Evolutionary conservation across 225 moss, liverwort and hornwort species (phyloP).

Genomic region (Ulota crispa): DNA sequence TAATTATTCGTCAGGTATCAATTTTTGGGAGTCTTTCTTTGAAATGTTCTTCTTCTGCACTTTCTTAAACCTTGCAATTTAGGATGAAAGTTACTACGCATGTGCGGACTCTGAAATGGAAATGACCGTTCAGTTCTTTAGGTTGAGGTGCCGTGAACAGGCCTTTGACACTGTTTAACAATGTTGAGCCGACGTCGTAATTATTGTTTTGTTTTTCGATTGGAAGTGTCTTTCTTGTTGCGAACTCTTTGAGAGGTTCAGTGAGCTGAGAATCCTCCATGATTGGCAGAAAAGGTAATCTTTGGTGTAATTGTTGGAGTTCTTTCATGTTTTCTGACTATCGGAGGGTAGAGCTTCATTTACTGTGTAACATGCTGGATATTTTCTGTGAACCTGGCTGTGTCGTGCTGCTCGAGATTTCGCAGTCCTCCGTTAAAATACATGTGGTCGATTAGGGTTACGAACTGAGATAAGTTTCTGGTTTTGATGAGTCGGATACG

Average conservation of each 20-base stretch:
- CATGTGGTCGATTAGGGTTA: constrained; percentile 26
- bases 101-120: neutral
- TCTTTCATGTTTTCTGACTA: neutral
- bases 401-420: neutral
- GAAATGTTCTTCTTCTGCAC: neutral
- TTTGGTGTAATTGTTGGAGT: neutral
- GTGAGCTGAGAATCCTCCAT: neutral
- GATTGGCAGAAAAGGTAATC: neutral
- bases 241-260: neutral
- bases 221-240: neutral
- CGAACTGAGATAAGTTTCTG: constrained; percentile 10
- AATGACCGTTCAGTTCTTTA: neutral
- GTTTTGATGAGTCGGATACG: neutral
- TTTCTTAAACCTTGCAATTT: neutral
- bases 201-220: neutral
- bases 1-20: neutral
- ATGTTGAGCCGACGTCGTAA: neutral
- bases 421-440: neutral
- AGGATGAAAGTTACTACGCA: neutral
- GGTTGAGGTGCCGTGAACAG: neutral
- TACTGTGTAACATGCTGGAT: neutral
- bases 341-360: neutral
- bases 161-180: neutral
- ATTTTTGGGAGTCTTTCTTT: neutral
- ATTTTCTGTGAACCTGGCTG: neutral